Evolutionary conservation across 306 rosid genomes (phyloP), one percentile per base, ranked within the genome.

Genomic region (Lotus japonicus): DNA sequence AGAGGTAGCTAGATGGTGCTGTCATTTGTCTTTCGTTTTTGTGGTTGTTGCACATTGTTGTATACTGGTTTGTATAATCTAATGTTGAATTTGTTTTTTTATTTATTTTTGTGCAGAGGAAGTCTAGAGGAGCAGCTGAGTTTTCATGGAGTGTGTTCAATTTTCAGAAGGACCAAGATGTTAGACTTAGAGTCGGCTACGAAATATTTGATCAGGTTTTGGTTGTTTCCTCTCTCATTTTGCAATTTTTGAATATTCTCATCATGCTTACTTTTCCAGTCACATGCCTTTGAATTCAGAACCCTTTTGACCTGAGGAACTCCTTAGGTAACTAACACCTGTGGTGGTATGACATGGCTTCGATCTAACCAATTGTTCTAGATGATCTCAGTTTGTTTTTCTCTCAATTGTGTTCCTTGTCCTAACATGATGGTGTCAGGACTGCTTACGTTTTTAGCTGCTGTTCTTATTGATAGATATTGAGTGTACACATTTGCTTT

Each of bases 101-200:
- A 0, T n/a, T n/a, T n/a, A 41, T 39, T 80, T 55, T 49, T 80
- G n/a, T n/a, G n/a, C n/a, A 90, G 96, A 81, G 72, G 60, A 91
- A 81, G 74, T 67, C 87, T 6, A 82, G 36, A 48, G 97, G 90
- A 36, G 99, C 92, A 7, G 92, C 89, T 49, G 97, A 90, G 75
- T 78, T 95, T 35, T 82, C 89, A 1, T 90, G 94, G 97, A 72
- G 80, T 67, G 14, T 85, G 16, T 77, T 88, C 46, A 81, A 90
- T 81, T 88, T 95, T 65, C 92, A 87, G 68, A 80, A 79, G 85
- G 90, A 88, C 19, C 99, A 95, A 81, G 96, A 95, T 83, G 80
- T 90, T 48, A 79, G 99, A 69, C 55, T 90, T 56, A 88, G 87
- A 80, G 14, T 95, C 63, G 99, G 99, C 35, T 95, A 82, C 52